These are phyloP conservation scores for Intubia oerlemansii DNA, from an alignment of 2,329 filamentous ascomycete genomes.

Conservation along the genomic window DNA sequence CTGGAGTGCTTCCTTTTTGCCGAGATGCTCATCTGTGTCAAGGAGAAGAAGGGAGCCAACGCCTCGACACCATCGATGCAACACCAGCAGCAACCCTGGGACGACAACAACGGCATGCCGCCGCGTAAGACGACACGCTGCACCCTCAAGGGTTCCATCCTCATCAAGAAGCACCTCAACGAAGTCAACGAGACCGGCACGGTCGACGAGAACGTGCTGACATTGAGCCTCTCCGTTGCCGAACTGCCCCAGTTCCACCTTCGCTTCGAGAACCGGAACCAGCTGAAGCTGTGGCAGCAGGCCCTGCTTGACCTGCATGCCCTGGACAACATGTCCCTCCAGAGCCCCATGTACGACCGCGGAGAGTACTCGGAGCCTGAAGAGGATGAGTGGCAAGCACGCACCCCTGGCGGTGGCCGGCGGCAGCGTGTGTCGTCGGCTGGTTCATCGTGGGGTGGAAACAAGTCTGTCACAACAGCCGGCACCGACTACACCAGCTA, in stretches of 20 bases:
- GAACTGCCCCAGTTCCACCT: constrained; percentile 91
- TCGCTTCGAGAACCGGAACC: constrained; percentile 61
- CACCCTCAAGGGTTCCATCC: constrained; percentile 87
- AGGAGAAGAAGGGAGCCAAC: constrained; percentile 60
- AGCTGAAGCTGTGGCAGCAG: constrained; percentile 80
- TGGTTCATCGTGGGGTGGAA: constrained; percentile 62
- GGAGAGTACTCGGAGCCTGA: constrained; percentile 62
- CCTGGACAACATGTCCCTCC: constrained; percentile 38
- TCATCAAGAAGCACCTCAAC: constrained; percentile 95
- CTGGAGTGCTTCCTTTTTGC: constrained; percentile 91
- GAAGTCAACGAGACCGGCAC: constrained; percentile 54
- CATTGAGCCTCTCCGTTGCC: constrained; percentile 71
- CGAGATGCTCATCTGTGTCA: constrained; percentile 98
- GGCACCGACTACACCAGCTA: constrained; percentile 81
- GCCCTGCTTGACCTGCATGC: constrained; percentile 68
- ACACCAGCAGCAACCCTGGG: constrained; percentile 38
- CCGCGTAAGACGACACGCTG: constrained; percentile 50
- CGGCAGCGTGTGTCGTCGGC: constrained; percentile 44
- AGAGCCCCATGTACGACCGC: constrained; percentile 58
- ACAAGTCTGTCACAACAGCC: constrained; percentile 66
- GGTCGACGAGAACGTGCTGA: constrained; percentile 64
- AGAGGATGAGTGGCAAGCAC: constrained; percentile 54
- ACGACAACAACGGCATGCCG: constrained; percentile 23
- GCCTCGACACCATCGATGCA: constrained; percentile 8
- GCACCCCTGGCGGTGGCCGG: constrained; percentile 15